A percentile compares a stretch with the other conserved stretches of the same genome.
These are phyloP conservation scores for Neurospora tetrasperma DNA, from an alignment of 495 filamentous ascomycete species.

Conservation along the genomic window DNA sequence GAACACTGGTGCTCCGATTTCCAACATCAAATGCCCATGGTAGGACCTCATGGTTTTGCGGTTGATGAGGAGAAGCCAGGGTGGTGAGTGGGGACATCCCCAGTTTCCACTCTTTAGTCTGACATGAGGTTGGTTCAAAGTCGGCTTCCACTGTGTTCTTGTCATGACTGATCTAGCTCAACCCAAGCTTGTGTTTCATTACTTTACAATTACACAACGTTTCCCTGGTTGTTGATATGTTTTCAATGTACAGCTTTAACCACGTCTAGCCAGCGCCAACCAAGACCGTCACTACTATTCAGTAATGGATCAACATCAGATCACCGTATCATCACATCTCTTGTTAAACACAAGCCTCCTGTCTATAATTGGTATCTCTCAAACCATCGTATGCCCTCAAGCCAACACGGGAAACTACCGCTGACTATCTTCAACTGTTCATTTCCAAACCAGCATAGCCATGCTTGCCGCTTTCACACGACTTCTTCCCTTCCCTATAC, in stretches of 20 bases:
- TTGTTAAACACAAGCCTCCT: not conserved
- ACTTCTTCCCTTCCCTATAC: not conserved
- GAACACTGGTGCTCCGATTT: not conserved
- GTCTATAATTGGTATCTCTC: not conserved
- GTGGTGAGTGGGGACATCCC: not conserved
- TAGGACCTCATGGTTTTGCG: not conserved
- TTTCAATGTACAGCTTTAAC: not conserved
- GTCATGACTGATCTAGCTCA: not conserved
- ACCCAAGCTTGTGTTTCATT: not conserved
- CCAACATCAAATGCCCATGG: not conserved
- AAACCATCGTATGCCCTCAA: not conserved
- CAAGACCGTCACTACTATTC: not conserved
- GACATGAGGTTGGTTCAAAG: not conserved
- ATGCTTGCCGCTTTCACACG: not conserved
- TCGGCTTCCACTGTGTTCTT: not conserved
- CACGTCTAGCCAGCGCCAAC: not conserved
- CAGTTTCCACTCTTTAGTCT: not conserved
- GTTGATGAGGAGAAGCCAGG: not conserved
- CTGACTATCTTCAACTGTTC: not conserved
- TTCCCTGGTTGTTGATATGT: not conserved
- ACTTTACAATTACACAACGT: not conserved
- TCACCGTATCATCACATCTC: not conserved
- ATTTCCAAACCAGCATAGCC: not conserved
- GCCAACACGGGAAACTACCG: not conserved
- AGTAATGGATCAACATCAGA: not conserved